Evolutionary conservation across 805 yeast genomes (phyloP), one percentile per base, ranked within the genome.

Genomic region (Wickerhamiella alocasiicola): DNA sequence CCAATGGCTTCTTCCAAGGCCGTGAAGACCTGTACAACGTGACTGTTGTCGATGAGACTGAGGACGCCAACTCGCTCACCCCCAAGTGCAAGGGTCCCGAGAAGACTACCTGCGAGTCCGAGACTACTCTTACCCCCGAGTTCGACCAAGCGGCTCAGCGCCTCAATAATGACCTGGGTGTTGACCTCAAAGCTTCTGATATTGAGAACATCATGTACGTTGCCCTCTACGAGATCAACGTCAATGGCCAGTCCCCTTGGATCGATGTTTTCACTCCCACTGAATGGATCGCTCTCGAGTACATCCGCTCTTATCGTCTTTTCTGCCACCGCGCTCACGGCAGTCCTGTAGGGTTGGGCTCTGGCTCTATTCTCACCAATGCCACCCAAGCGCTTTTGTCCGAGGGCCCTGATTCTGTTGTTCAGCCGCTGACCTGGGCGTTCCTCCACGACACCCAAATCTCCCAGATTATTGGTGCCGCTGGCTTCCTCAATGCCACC

Each of bases 381-480:
- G 74, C 78, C 16, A 61, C 75, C 4, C 54, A 66, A 36, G 50
- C 57, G 16, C 55, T 71, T 38, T 58, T 73, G 46, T 60, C 65
- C 48, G 60, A 65, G 32, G 64, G 61, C 18, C 56, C 56, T 23
- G 30, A 56, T 49, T 39, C 36, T 46, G 64, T 48, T 5, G 48
- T 50, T 11, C 44, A 44, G 33, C 53, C 67, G 44, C 52, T 74
- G 27, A 64, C 68, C 53, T 59, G 67, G 34, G 62, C 65, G 17
- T 74, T 74, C 53, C 58, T 68, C 13, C 80, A 74, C 55, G 80
- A 74, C 53, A 68, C 74, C 28, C 76, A 74, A 49, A 57, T 73
- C 34, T 68, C 68, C 44, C 59, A 66, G n/a, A 63, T 67, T 50
- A 63, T 68, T 34, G 57, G 73, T 18, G 67, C 74, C 4, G 54